A percentile compares a stretch with the other conserved stretches of the same genome.
Evolutionary conservation across 2,329 filamentous ascomycete species (phyloP).

Genomic region (Pseudogymnoascus sp.): DNA sequence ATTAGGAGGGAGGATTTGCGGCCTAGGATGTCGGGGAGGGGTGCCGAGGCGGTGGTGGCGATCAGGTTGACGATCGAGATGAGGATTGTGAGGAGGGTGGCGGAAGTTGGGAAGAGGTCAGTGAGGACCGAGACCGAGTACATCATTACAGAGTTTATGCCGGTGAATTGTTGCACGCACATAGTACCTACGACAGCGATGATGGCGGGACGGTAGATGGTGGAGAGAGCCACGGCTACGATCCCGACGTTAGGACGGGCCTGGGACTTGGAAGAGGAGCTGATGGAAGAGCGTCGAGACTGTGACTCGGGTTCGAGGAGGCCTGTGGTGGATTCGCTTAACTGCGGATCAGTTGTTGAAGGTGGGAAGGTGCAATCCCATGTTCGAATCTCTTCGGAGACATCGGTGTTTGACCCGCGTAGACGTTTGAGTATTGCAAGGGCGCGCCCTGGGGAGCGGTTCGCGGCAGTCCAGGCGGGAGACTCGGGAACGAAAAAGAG

Average conservation of each 20-base stretch:
- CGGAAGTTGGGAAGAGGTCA: conserved; percentile 71
- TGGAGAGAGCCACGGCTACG: conserved; percentile 57
- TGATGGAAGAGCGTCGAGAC: conserved; percentile 20
- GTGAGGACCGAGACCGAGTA: conserved; percentile 89
- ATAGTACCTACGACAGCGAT: conserved; percentile 84
- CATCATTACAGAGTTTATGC: conserved; percentile 97
- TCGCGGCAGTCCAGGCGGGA: conserved; percentile 72
- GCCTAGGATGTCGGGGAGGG: conserved; percentile 78
- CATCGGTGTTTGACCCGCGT: conserved; percentile 59
- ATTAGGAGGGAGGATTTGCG: conserved; percentile 77
- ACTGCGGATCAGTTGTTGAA: conserved; percentile 18
- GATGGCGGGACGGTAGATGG: conserved; percentile 63
- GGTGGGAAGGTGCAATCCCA: conserved; percentile 42
- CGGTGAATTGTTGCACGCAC: conserved; percentile 85
- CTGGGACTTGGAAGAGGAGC: conserved; percentile 18
- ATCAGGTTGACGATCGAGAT: conserved; percentile 82
- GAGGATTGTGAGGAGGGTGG: conserved; percentile 74
- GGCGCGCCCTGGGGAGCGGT: conserved; percentile 54
- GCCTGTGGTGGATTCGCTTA: conserved; percentile 21
- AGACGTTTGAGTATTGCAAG: conserved; percentile 65
- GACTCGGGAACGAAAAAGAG: conserved; percentile 78
- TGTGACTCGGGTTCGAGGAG: conserved; percentile 21
- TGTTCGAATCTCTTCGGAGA: conserved; percentile 62
- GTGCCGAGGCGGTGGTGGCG: conserved; percentile 73
- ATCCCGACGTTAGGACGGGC: conserved; percentile 45